Conservation (phyloP, 176 grass and related monocot genomes). For the Bromus sterilis region DNA sequence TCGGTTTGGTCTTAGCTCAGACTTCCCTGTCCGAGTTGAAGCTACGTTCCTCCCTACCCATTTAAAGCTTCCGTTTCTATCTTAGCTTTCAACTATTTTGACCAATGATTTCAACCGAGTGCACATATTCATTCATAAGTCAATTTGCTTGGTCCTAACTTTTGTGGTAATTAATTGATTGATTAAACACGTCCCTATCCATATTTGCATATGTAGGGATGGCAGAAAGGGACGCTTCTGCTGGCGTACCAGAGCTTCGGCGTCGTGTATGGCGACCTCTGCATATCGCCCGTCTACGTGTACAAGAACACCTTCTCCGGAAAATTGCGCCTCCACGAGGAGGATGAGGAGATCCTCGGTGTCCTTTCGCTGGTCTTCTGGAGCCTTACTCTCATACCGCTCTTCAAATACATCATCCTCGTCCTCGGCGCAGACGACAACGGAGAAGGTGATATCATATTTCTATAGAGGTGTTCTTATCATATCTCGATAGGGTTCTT, state of each 20-base stretch:
- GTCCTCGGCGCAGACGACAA: constrained; percentile 85
- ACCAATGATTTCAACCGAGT: not conserved
- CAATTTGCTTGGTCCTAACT: not conserved
- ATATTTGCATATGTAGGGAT: constrained; percentile 10
- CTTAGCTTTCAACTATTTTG: not conserved
- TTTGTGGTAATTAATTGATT: not conserved
- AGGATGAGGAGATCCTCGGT: constrained; percentile 83
- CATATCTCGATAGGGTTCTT: no score
- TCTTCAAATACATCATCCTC: constrained; percentile 88
- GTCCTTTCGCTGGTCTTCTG: constrained; percentile 81
- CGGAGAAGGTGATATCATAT: constrained; percentile 56
- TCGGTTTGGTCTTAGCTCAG: constrained; percentile 1
- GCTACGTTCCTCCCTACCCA: not conserved
- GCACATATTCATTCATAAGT: not conserved
- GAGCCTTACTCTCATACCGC: constrained; percentile 79
- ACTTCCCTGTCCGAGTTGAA: not conserved
- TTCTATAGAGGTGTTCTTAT: no score
- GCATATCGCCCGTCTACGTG: constrained; percentile 85
- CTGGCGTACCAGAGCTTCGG: constrained; percentile 89
- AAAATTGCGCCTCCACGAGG: constrained; percentile 69
- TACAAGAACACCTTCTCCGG: constrained; percentile 94
- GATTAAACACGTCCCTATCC: not conserved
- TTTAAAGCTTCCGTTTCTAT: not conserved
- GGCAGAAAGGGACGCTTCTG: constrained; percentile 52
- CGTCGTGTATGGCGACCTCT: constrained; percentile 79